Evolutionary conservation across 2,329 filamentous ascomycete species (phyloP), one percentile per base, ranked within the genome.

Genomic region (Ophiosphaerella korrae): DNA sequence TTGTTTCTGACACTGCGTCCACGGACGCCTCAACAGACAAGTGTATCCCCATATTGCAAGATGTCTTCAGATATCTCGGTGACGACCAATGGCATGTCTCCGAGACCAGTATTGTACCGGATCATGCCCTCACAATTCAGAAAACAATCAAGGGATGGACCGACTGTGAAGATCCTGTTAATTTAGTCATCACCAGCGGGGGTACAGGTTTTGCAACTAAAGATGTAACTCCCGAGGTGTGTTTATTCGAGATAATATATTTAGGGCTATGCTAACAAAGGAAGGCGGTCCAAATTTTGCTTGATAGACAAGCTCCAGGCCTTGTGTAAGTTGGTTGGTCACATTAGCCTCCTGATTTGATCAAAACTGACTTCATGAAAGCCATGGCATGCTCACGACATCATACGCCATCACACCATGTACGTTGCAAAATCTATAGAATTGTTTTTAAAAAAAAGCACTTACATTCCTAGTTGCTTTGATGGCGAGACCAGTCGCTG

Each of bases 401-500:
- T 97, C 93, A 1, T 78, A 96, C 13, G 79, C 84, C 37, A 86
- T 97, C 31, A 99, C 94, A 2, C 92, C 93, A 40, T 99, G 92
- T 96, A 78, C 78, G 89, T 76, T 45, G 56, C 11, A 21, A 32
- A 14, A 14, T 5, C 11, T 29, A 34, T 42, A 7, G 11, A 29
- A 6, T 29, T 29, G 26, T 7, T 18, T 21, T 11, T 34, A 12
- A 16, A 44, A 31, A 23, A 47, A n/a, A 21, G 23, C 43, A 35
- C 63, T 70, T 37, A 73, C 35, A 7, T 7, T 64, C 40, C 59
- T 33, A 96, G 92, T 99, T 76, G 94, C 94, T 38, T 88, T 96
- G 78, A 99, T 99, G 94, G 90, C 94, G 44, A 85, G 94, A 39
- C 94, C 94, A 4, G 89, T 95, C 11, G 94, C 94, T 18, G 94